Conservation (phyloP, 352 stramenopile genomes). For the Plasmopara viticola region DNA sequence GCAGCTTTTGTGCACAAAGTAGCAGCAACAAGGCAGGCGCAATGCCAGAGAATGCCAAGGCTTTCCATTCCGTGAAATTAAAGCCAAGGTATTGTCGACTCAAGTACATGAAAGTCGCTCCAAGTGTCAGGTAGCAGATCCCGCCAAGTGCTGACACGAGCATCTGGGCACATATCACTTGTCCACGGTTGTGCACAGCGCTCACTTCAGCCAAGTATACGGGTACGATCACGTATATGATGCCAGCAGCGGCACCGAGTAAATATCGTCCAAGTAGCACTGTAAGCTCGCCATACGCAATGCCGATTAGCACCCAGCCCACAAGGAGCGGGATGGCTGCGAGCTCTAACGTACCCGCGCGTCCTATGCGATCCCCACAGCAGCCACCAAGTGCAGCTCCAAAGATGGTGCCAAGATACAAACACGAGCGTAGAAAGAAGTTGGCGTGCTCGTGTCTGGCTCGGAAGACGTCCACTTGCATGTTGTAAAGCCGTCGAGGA, state of each 20-base stretch:
- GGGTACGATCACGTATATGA: slow-evolving; percentile 56
- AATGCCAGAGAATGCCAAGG: slow-evolving; percentile 47
- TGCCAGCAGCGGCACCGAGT: slow-evolving; percentile 43
- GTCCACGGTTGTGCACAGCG: slow-evolving; percentile 48
- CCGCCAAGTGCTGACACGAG: slow-evolving; percentile 33
- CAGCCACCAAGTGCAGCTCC: slow-evolving; percentile 52
- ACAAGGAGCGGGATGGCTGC: slow-evolving; percentile 65
- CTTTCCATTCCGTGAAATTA: slow-evolving; percentile 79
- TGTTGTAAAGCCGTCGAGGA: slow-evolving; percentile 69
- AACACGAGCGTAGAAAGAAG: slow-evolving; percentile 66
- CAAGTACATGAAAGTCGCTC: slow-evolving; percentile 52
- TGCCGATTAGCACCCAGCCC: slow-evolving; percentile 60
- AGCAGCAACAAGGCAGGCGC: slow-evolving; percentile 46
- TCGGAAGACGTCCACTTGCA: slow-evolving; percentile 79
- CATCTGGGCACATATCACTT: slow-evolving; percentile 40
- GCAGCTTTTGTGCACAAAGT: slow-evolving; percentile 57
- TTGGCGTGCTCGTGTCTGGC: slow-evolving; percentile 56
- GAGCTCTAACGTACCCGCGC: slow-evolving; percentile 66
- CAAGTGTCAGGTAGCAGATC: slow-evolving; percentile 47
- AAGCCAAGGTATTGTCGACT: slow-evolving; percentile 67
- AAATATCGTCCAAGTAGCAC: slow-evolving; percentile 62
- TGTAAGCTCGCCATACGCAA: slow-evolving; percentile 61
- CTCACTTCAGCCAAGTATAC: slow-evolving; percentile 73
- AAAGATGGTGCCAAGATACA: slow-evolving; percentile 57
- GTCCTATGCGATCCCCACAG: slow-evolving; percentile 54